These are phyloP conservation scores for Cryptococcus jaspeensis DNA, from an alignment of 1,284 basidiomycete genomes.

Conservation along the genomic window DNA sequence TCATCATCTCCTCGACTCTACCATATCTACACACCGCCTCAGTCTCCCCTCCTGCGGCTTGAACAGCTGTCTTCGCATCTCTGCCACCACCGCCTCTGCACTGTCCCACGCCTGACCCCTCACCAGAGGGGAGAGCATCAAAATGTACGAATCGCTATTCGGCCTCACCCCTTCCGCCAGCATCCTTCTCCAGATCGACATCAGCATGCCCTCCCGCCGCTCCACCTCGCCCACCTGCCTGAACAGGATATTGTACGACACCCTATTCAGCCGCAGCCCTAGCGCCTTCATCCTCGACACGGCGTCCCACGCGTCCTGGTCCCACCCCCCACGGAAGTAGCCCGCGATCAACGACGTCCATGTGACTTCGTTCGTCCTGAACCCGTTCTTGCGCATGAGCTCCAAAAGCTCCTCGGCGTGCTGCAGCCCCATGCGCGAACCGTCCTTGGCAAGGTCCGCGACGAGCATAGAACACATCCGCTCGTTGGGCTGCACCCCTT, in stretches of 20 bases:
- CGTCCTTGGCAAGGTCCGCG: constrained; percentile 63
- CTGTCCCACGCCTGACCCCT: constrained; percentile 59
- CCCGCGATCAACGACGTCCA: constrained; percentile 51
- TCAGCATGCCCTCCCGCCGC: constrained; percentile 43
- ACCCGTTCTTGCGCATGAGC: constrained; percentile 64
- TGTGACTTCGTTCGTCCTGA: constrained; percentile 44
- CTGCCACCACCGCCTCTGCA: constrained; percentile 61
- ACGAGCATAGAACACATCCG: constrained; percentile 73
- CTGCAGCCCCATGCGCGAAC: constrained; percentile 58
- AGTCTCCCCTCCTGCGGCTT: constrained; percentile 51
- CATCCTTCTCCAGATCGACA: constrained; percentile 68
- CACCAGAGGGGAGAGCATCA: constrained; percentile 65
- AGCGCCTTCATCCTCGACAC: constrained; percentile 61
- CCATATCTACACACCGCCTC: constrained; percentile 47
- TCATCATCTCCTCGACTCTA: constrained; percentile 26
- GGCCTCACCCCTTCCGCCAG: constrained; percentile 55
- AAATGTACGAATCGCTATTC: constrained; percentile 68
- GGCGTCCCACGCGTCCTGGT: constrained; percentile 54
- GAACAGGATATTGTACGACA: constrained; percentile 73
- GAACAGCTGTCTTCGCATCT: constrained; percentile 57
- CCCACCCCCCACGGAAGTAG: constrained; percentile 47
- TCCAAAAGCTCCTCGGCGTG: constrained; percentile 65
- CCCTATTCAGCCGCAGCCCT: constrained; percentile 58
- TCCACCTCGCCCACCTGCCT: constrained; percentile 58
- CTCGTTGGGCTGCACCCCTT: constrained; percentile 69